Base-by-base conservation (phyloP, 805 yeast species). In the Soucietia sequanensis region DNA sequence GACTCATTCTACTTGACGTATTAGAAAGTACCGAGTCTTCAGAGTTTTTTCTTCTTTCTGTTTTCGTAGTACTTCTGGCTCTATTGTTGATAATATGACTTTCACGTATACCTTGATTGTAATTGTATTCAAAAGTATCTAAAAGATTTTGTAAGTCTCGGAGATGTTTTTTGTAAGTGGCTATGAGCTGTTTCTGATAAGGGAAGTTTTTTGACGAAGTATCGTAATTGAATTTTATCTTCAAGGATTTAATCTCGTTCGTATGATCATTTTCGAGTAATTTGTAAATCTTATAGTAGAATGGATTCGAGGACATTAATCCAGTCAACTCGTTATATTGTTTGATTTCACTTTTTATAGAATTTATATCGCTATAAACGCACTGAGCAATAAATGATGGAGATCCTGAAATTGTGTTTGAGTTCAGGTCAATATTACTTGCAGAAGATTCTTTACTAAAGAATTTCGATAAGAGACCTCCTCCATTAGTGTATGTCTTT, bases 61-160 rank as follows among this genome's bases (percentile, higher is more conserved):
- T 15, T 18, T 27, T 14, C 30, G 11, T 16, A 19, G n/a, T 27
- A 8, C 10, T 9, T 11, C 11, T 21, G 23, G 30, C 21, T 20
- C 44, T 34, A 20, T 43, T 30, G n/a, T 44, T 35, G 3, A 42
- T 23, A 3, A 41, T 33, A 13, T 42, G 38, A 4, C 36, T 36
- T 18, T 52, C 47, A 32, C 46, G 46, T n/a, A 56, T 33, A 7
- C 52, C 52, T 21, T 54, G 54, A 30, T 48, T 50, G 35, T 57
- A 48, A 37, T 48, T 55, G 36, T 55, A 52, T 27, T 48, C 40
- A 25, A 56, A 27, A 22, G 54, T 40, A 6, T 42, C 47, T 5
- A 51, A 30, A 13, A 56, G 44, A 24, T 50, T 46, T 13, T 43
- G 43, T 27, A 42, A 48, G 23, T 57, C 62, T 5, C 33, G 25